Percentiles rank a stretch among this genome's conserved stretches.
Conservation (phyloP, 176 grass and related monocot species). For the Cymbopogon citratus region DNA sequence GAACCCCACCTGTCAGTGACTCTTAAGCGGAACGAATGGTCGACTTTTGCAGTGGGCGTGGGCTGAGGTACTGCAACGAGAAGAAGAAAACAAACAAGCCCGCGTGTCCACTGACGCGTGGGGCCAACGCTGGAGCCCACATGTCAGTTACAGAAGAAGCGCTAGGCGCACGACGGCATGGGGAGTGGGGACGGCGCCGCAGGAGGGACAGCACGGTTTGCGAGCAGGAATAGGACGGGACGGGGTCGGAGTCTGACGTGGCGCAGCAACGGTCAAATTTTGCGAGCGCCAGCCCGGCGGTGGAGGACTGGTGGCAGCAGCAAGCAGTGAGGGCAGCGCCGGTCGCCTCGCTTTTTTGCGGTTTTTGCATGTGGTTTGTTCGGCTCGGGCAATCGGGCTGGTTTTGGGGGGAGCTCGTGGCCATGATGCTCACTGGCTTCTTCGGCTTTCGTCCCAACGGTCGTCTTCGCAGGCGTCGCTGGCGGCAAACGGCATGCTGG, state of each 20-base stretch:
- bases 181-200: neutral
- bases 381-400: neutral
- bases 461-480: too few relatives aligned
- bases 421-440: too few relatives aligned
- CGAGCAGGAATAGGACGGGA: neutral
- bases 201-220: neutral
- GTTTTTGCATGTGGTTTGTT: too few relatives aligned
- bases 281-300: neutral
- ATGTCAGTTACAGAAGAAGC: neutral
- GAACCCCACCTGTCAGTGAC: neutral
- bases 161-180: neutral
- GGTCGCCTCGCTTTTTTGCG: neutral
- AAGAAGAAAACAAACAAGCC: too few relatives aligned
- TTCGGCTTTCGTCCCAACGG: too few relatives aligned
- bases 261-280: constrained; percentile 57
- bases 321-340: neutral
- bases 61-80: too few relatives aligned
- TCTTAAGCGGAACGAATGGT: too few relatives aligned
- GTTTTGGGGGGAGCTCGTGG: neutral
- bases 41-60: too few relatives aligned
- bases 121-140: neutral
- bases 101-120: too few relatives aligned
- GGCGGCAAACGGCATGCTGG: too few relatives aligned
- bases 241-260: neutral
- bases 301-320: neutral